Evolutionary conservation across 1,139 yeast genomes (phyloP).

Genomic region (Pneumocystis murina): DNA sequence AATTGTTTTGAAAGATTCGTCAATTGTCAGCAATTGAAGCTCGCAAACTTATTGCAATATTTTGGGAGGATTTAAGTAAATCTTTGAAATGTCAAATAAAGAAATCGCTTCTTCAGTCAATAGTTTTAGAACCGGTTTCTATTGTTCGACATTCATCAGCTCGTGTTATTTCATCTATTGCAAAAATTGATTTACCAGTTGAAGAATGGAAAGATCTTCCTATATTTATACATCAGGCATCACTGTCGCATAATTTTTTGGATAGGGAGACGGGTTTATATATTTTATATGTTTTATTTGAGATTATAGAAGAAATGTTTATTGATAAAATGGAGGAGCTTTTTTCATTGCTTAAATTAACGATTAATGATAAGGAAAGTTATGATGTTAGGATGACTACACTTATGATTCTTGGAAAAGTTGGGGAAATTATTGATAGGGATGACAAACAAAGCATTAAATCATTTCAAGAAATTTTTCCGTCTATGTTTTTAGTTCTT

Average conservation of each 20-base stretch:
- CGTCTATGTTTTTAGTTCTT: slow-evolving; percentile 69
- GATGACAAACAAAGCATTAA: slow-evolving; percentile 37
- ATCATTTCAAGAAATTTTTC: slow-evolving; percentile 54
- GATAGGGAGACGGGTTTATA: slow-evolving; percentile 76
- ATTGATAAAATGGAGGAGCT: slow-evolving; percentile 48
- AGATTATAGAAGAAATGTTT: slow-evolving; percentile 35
- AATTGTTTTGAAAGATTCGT: slow-evolving; percentile 43
- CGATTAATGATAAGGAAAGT: slow-evolving; percentile 49
- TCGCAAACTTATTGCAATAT: slow-evolving; percentile 58
- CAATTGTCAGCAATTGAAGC: slow-evolving; percentile 94
- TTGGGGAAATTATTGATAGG: slow-evolving; percentile 53
- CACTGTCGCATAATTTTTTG: slow-evolving; percentile 40
- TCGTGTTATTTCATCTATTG: slow-evolving; percentile 77
- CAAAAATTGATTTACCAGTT: slow-evolving; percentile 53
- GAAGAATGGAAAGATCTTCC: slow-evolving; percentile 66
- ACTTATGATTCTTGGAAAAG: slow-evolving; percentile 64
- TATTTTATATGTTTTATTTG: slow-evolving; percentile 63
- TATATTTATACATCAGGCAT: slow-evolving; percentile 54
- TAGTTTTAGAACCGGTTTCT: slow-evolving; percentile 51
- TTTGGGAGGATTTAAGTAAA: slow-evolving; percentile 44
- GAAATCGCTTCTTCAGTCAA: slow-evolving; percentile 48
- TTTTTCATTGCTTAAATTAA: slow-evolving; percentile 35
- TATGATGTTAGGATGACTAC: slow-evolving; percentile 71
- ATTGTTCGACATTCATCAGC: slow-evolving; percentile 79
- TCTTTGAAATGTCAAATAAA: slow-evolving; percentile 46